Base-by-base conservation (phyloP, 2,329 filamentous ascomycete genomes). In the Blumeriella jaapii region DNA sequence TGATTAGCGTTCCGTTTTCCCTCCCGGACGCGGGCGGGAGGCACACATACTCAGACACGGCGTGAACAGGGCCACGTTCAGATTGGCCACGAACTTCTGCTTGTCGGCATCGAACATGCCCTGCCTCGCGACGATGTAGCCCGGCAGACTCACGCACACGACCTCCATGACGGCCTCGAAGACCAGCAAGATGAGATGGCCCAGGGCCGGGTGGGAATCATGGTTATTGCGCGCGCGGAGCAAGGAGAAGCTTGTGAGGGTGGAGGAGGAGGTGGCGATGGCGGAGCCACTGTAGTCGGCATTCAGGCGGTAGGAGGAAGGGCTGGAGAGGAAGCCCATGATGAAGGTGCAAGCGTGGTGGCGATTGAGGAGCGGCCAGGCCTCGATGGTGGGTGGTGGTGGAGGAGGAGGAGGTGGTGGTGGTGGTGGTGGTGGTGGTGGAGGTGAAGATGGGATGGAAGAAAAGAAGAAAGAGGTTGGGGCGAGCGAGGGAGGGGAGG, bases 31-130 rank as follows among this genome's bases (percentile, higher is more conserved):
- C 6, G 12, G 4, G 6, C n/a, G n/a, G n/a, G n/a, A 14, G 6
- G 19, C 1, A 5, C 17, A 61, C 78, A 43, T 75, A 93, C 84
- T 93, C 45, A 98, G 75, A 59, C 91, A 96, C 46, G 91, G 91
- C 18, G 91, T 98, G 61, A 98, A 98, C 26, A 98, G 69, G 64
- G 82, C 83, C 40, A 95, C 86, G 59, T 98, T 98, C 49, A 98
- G 68, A 55, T 98, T 95, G 35, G 91, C 89, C 32, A 95, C 69
- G 55, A 98, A 93, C 61, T 95, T 96, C 59, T 98, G 91, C 58
- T 87, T 83, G 33, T 94, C 86, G 45, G 84, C 85, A 60, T 93
- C 85, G 60, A 98, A 96, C 63, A 94, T 82, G 56, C 91, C 91
- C 51, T 85, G 69, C 24, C 82, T 69, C 9, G 91, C 91, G 35